These are phyloP conservation scores for Neostapfia colusana DNA, from an alignment of 176 grass and related monocot genomes.

Conservation along the genomic window DNA sequence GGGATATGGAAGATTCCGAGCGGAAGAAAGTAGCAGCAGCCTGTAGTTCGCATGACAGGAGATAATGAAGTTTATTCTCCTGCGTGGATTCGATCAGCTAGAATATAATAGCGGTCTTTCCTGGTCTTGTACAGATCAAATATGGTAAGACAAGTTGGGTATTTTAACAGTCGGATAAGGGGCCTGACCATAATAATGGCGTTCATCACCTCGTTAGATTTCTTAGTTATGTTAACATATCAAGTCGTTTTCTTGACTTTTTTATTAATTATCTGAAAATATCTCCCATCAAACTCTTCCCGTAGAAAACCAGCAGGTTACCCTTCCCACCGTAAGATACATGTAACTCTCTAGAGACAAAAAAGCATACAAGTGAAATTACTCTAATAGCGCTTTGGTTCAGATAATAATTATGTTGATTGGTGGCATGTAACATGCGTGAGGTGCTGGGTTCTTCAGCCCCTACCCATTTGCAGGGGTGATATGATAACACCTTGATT, in stretches of 20 bases:
- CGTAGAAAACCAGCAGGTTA: background rate
- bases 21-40: constrained; percentile 27
- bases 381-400: background rate
- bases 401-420: background rate
- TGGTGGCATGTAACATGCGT: background rate
- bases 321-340: background rate
- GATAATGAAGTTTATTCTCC: constrained; percentile 44
- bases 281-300: background rate
- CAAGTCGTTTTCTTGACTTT: background rate
- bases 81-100: constrained; percentile 40
- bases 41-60: constrained; percentile 36
- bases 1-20: constrained; percentile 54
- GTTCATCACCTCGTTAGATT: background rate
- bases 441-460: background rate
- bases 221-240: background rate
- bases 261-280: background rate
- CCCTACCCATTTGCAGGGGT: too few relatives aligned
- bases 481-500: background rate
- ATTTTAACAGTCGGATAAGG: background rate
- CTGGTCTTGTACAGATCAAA: constrained; percentile 7
- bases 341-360: background rate
- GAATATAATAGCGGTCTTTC: constrained; percentile 30
- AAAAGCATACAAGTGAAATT: background rate
- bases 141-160: background rate
- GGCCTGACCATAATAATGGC: background rate